Evolutionary conservation across 139 green algal species (phyloP).

Genomic region (Auxenochlorella pyrenoidosa): DNA sequence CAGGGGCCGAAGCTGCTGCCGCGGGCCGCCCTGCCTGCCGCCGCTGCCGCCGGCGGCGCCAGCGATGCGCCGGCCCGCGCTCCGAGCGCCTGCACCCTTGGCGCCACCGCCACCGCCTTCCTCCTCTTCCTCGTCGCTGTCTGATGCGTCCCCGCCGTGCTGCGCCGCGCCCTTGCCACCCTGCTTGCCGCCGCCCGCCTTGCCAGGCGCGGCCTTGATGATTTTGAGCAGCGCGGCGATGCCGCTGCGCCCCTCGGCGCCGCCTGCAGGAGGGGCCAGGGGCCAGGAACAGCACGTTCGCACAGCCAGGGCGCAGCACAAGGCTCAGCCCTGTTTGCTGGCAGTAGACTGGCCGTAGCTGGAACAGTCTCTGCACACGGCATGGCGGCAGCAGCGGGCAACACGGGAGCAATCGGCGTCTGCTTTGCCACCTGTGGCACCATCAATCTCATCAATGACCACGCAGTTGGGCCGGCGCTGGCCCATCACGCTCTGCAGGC

Average conservation of each 20-base stretch:
- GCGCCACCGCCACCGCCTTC: not conserved
- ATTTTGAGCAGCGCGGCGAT: conserved; percentile 88
- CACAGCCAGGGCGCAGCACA: no score
- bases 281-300: not conserved
- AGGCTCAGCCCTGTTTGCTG: not conserved
- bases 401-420: no score
- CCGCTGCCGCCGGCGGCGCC: not conserved
- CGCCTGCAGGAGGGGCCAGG: conserved; percentile 45
- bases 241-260: conserved; percentile 78
- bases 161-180: conserved; percentile 7
- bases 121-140: conserved; percentile 34
- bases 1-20: conserved; percentile 55
- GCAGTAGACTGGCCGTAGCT: no score
- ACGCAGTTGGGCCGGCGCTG: conserved; percentile 85
- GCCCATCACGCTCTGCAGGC: conserved; percentile 46
- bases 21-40: conserved; percentile 24
- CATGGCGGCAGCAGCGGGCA: no score
- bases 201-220: conserved; percentile 36
- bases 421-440: conserved; percentile 57
- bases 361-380: no score
- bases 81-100: not conserved
- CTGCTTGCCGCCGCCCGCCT: not conserved
- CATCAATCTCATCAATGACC: conserved; percentile 98
- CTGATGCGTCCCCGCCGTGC: not conserved
- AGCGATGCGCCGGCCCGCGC: not conserved